Evolutionary conservation across 805 yeast species (phyloP), one percentile per base, ranked within the genome.

Genomic region (Saturnispora sekii): DNA sequence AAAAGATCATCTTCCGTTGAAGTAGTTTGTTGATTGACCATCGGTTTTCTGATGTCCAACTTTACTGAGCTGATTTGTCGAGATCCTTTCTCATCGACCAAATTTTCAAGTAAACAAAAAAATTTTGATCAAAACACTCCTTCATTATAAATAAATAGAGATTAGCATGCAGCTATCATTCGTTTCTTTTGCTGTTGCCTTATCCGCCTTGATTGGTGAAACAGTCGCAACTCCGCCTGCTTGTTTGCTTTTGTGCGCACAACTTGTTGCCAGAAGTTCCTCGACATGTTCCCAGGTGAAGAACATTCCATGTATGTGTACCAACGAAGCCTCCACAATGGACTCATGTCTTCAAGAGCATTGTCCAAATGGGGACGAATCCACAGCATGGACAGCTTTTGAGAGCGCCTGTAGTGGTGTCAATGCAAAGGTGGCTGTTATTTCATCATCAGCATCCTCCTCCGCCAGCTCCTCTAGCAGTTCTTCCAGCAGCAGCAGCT

Each of bases 171-270:
- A 47, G 48, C 42, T 47, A n/a, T 47, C 50, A 10, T 40, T 47
- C 43, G 38, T 52, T 40, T 43, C 55, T 11, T 40, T 57, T 21
- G 59, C 61, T 35, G 44, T 60, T 17, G 49, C 69, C 47, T 68
- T 72, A 43, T 62, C 73, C 29, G 57, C 62, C 7, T 61, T 65
- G 49, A 54, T 70, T 46, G 59, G 62, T 32, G 66, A 74, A 18
- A 57, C 70, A 30, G 72, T 73, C 29, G 74, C 77, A 38, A 71
- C 90, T 45, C 93, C 96, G 42, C 96, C 96, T 49, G 96, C 96
- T 33, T 88, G 96, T 71, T 67, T 88, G 53, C 71, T 88, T 62
- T 94, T 95, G 35, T 87, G 96, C 75, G 90, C 84, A 48, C 74
- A 86, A 46, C 72, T 76, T 57, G 89, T 83, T 45, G 69, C 73